These are phyloP conservation scores for Mortierella sp. DNA, from an alignment of 371 early-diverging fungal species.

Conservation along the genomic window DNA sequence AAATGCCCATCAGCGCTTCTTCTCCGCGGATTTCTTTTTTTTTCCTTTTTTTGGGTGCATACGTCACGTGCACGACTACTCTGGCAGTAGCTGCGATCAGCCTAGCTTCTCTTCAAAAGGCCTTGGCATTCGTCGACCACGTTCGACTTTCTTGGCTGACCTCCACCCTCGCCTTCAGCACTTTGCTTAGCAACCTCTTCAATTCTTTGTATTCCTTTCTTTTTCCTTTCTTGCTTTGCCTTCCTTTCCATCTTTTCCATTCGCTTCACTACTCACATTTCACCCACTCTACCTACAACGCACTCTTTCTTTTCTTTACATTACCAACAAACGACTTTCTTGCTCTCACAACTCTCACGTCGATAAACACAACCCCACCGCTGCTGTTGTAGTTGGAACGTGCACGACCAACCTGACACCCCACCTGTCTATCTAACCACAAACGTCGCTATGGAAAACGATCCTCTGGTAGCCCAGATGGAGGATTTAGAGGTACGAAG, in stretches of 20 bases:
- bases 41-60: not conserved
- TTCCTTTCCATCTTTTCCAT: not conserved
- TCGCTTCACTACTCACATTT: too few relatives aligned
- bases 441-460: conserved; percentile 30
- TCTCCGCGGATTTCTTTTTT: not conserved
- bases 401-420: not conserved
- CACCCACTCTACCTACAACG: not conserved
- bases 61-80: not conserved
- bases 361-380: not conserved
- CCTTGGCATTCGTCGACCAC: not conserved
- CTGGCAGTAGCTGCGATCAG: not conserved
- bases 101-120: not conserved
- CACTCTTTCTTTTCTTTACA: not conserved
- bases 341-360: not conserved
- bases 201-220: not conserved
- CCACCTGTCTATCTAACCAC: not conserved
- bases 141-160: conserved; percentile 1
- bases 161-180: too few relatives aligned
- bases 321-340: not conserved
- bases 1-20: too few relatives aligned
- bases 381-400: not conserved
- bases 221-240: not conserved
- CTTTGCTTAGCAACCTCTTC: not conserved
- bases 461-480: conserved; percentile 54
- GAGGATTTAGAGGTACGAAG: conserved; percentile 43